Evolutionary conservation across 2,329 filamentous ascomycete species (phyloP), one percentile per base, ranked within the genome.

Genomic region (Ophiostoma sp.): DNA sequence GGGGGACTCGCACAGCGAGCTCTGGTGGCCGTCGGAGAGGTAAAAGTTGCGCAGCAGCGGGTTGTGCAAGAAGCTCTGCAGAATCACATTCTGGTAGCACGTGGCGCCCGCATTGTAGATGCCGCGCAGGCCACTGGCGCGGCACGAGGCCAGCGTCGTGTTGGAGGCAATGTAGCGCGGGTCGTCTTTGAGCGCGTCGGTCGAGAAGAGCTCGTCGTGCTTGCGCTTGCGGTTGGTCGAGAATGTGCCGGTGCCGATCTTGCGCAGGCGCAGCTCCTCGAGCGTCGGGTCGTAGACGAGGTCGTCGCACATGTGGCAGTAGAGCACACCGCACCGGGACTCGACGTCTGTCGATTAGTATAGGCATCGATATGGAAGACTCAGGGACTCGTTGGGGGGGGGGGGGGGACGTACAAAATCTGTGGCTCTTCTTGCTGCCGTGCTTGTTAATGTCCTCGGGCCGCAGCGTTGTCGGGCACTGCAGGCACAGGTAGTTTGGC

Each of bases 21-120:
- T 89, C 74, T 89, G 89, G 77, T 99, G 94, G 0, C 93, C 92
- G 76, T 97, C 93, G 55, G 90, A 89, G 5, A 99, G 87, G 77
- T 97, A 98, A 78, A 92, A 98, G 73, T 94, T 93, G 70, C 92
- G 88, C 42, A 99, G 85, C 62, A 97, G 84, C 0, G 94, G 94
- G 75, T 98, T 97, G 80, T 97, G 94, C 67, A 98, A 85, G 73
- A 99, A 88, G 68, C 90, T 93, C 77, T 98, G 95, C 16, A 99
- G 83, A 64, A 98, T 93, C 42, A 97, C 94, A 74, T 95, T 96
- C 84, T 98, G 94, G 79, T 97, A 99, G 81, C 94, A 99, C 11
- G 95, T 98, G 69, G 96, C 93, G n/a, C 94, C 95, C 77, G 97
- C 94, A 75, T 98, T 99, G 79, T 96, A 97, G 70, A 99, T 89